Evolutionary conservation across 768 basidiomycete species (phyloP), one percentile per base, ranked within the genome.

Genomic region (Tylopilus intermedius): DNA sequence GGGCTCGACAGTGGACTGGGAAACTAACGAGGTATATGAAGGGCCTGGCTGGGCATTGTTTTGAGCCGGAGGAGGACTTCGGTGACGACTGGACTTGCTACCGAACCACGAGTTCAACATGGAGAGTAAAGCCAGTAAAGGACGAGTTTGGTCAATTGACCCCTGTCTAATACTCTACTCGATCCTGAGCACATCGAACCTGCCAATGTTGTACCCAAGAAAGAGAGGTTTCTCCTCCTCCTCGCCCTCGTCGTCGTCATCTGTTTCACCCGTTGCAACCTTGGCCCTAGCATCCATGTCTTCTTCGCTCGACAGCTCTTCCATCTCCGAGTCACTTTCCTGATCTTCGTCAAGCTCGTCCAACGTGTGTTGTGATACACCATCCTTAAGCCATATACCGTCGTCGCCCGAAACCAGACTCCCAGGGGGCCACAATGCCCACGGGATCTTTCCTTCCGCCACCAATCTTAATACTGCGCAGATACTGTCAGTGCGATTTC

Each of bases 391-490:
- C 84, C 84, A 86, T 54, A 88, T 78, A 1, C 87, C 84, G 38
- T 66, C 59, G 9, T 67, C 74, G 27, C 65, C 62, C 8, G 65
- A 73, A 52, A 46, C 44, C 22, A 55, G 58, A 30, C 62, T 64
- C 1, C 65, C 78, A 11, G 86, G 84, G 8, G 92, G 91, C 82
- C 86, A 88, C 69, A 94, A 94, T 29, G 81, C 87, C 93, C 93
- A 96, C 21, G 74, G 72, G 42, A 95, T 74, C 55, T 75, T 78
- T 21, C 87, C 89, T 68, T 96, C 93, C 0, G 92, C 88, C 24
- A 94, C 71, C n/a, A 80, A 70, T 43, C 92, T 81, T 56, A 96
- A 74, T 52, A 94, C 92, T 94, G 51, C 13, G 5, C 47, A 8
- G 37, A 41, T 22, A 47, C 38, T 45, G 27, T 54, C 53, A 55